These are phyloP conservation scores for Beta lomatogona DNA, from an alignment of 179 eudicot genomes.

Conservation along the genomic window DNA sequence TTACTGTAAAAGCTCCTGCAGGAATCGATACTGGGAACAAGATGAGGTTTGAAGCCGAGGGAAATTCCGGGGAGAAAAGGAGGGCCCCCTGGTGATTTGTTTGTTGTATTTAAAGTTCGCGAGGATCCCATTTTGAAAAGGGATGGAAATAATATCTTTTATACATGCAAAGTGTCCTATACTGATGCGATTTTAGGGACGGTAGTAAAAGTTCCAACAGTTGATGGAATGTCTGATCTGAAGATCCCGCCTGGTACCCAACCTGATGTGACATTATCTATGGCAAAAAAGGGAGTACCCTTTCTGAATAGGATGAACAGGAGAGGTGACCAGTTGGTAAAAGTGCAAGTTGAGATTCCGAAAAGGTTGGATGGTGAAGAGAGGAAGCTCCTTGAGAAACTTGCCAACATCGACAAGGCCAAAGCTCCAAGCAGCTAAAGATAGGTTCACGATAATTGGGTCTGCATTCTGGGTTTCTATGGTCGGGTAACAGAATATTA, in stretches of 20 bases:
- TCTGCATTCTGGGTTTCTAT: not conserved
- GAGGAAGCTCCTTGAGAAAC: conserved; percentile 74
- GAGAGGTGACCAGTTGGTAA: conserved; percentile 92
- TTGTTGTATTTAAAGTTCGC: conserved; percentile 58
- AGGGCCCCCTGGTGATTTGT: conserved; percentile 84
- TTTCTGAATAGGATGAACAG: conserved; percentile 56
- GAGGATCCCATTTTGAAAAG: conserved; percentile 70
- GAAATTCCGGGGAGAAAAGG: conserved; percentile 80
- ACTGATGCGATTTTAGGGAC: conserved; percentile 85
- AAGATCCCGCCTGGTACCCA: conserved; percentile 89
- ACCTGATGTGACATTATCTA: conserved; percentile 70
- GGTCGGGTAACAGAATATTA: not conserved
- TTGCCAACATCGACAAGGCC: conserved; percentile 55
- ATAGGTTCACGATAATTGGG: conserved; percentile 6
- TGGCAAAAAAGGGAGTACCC: conserved; percentile 88
- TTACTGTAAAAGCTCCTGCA: conserved; percentile 72
- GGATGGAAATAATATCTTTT: conserved; percentile 74
- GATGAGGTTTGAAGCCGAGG: conserved; percentile 71
- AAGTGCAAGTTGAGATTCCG: conserved; percentile 87
- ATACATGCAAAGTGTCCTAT: conserved; percentile 68
- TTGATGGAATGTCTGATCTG: conserved; percentile 75
- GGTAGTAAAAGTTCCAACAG: conserved; percentile 73
- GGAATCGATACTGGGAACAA: conserved; percentile 82
- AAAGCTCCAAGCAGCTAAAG: conserved; percentile 47
- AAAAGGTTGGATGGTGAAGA: conserved; percentile 64